phyloP scores from a whole-genome alignment of 352 stramenopile species.

The Aphanomyces euteiches region DNA sequence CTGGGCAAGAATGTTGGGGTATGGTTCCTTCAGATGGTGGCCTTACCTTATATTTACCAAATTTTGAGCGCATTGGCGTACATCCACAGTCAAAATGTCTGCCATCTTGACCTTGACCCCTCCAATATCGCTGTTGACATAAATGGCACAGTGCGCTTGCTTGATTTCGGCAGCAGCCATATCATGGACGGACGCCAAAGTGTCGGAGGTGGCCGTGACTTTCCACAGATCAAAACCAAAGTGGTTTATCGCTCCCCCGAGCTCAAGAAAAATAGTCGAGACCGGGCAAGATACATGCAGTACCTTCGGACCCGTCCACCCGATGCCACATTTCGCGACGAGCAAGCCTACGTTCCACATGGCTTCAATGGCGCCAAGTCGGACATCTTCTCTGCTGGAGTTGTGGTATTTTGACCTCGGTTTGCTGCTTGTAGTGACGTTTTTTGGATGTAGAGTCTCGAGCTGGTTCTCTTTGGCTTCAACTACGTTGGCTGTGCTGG shows the following conservation, averaged over 20 bases:
- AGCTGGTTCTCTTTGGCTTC: conserved; percentile 47
- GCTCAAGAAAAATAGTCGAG: conserved; percentile 58
- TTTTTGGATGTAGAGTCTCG: conserved; percentile 2
- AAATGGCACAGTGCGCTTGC: conserved; percentile 52
- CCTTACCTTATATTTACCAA: conserved; percentile 60
- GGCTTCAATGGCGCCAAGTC: conserved; percentile 69
- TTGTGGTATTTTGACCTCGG: conserved; percentile 55
- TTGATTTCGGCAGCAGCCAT: conserved; percentile 75
- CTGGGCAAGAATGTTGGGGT: conserved; percentile 46
- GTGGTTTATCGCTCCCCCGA: conserved; percentile 72
- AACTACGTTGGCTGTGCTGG: conserved; percentile 72
- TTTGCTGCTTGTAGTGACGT: too few relatives aligned
- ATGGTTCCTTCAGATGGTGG: conserved; percentile 69
- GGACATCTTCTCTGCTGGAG: conserved; percentile 74
- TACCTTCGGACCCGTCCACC: background rate
- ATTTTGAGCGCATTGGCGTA: conserved; percentile 72
- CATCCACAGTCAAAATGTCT: conserved; percentile 69
- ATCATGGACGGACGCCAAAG: conserved; percentile 64
- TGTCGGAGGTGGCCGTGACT: conserved; percentile 49
- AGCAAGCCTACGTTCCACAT: conserved; percentile 30
- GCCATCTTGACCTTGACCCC: conserved; percentile 78
- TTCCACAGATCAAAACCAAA: conserved; percentile 78
- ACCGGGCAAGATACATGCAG: conserved; percentile 35
- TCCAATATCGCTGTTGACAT: conserved; percentile 82
- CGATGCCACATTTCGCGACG: conserved; percentile 4